phyloP scores from a whole-genome alignment of 495 filamentous ascomycete species.

The Daldinia grandis region DNA sequence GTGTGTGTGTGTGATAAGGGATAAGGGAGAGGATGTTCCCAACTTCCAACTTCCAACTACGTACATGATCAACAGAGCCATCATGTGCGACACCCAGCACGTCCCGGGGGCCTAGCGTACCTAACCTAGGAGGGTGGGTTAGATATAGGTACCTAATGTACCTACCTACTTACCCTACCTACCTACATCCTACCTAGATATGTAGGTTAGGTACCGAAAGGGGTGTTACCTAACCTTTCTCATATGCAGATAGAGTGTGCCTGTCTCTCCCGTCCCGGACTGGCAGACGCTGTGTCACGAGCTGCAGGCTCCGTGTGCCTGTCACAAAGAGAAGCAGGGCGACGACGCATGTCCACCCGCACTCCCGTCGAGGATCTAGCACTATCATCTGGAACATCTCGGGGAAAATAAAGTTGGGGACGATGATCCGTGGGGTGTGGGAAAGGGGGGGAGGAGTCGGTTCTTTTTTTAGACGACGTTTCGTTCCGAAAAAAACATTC shows the following conservation, averaged over 20 bases:
- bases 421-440: slow-evolving; percentile 30
- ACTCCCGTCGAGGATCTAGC: slow-evolving; percentile 24
- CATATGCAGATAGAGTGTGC: background rate
- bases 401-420: slow-evolving; percentile 30
- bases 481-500: slow-evolving; percentile 4
- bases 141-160: no score
- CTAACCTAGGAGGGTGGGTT: background rate
- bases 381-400: slow-evolving; percentile 29
- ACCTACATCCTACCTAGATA: no score
- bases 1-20: background rate
- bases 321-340: slow-evolving; percentile 30
- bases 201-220: background rate
- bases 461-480: slow-evolving; percentile 31
- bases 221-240: background rate
- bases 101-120: background rate
- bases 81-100: slow-evolving; percentile 18
- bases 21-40: background rate
- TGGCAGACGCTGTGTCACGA: slow-evolving; percentile 31
- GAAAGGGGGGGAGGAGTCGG: background rate
- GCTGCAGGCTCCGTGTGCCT: slow-evolving; percentile 36
- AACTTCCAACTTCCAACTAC: slow-evolving; percentile 29
- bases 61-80: slow-evolving; percentile 28
- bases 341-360: slow-evolving; percentile 28
- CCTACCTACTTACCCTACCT: no score
- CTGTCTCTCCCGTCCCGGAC: slow-evolving; percentile 23